Conservation (phyloP, 2,329 filamentous ascomycete species). For the Arthrobotrys iridis region DNA sequence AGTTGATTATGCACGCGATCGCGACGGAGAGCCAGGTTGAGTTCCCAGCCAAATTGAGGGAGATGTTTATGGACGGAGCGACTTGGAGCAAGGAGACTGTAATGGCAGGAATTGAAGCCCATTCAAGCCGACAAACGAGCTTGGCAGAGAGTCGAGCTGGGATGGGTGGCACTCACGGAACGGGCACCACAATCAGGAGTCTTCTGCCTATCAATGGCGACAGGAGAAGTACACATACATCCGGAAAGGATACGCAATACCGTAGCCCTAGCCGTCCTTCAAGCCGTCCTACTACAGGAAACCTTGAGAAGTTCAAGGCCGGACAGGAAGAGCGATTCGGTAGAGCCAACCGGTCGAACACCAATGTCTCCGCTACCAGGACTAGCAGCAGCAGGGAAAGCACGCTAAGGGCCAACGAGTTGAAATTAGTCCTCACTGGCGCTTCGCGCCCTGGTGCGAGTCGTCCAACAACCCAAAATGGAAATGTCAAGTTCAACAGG, state of each 20-base stretch:
- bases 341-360: slow-evolving; percentile 48
- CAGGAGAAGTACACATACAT: slow-evolving; percentile 53
- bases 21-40: slow-evolving; percentile 64
- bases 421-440: slow-evolving; percentile 63
- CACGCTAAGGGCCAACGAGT: slow-evolving; percentile 63
- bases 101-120: slow-evolving; percentile 72
- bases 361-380: slow-evolving; percentile 57
- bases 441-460: slow-evolving; percentile 23
- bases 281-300: slow-evolving; percentile 42
- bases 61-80: slow-evolving; percentile 74
- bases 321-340: slow-evolving; percentile 44
- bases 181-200: slow-evolving; percentile 64
- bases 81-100: slow-evolving; percentile 82
- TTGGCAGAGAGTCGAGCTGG: slow-evolving; percentile 78
- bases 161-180: slow-evolving; percentile 41
- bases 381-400: slow-evolving; percentile 61
- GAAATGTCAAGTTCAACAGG: slow-evolving; percentile 40
- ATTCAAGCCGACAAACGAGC: slow-evolving; percentile 76
- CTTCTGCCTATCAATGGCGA: slow-evolving; percentile 70
- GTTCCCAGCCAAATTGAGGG: slow-evolving; percentile 73
- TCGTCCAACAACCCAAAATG: slow-evolving; percentile 38
- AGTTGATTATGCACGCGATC: slow-evolving; percentile 57
- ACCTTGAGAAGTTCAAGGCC: slow-evolving; percentile 48
- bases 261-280: slow-evolving; percentile 56
- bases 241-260: slow-evolving; percentile 38